Evolutionary conservation across 139 green algal genomes (phyloP).

Genomic region (Dunaliella sp.): DNA sequence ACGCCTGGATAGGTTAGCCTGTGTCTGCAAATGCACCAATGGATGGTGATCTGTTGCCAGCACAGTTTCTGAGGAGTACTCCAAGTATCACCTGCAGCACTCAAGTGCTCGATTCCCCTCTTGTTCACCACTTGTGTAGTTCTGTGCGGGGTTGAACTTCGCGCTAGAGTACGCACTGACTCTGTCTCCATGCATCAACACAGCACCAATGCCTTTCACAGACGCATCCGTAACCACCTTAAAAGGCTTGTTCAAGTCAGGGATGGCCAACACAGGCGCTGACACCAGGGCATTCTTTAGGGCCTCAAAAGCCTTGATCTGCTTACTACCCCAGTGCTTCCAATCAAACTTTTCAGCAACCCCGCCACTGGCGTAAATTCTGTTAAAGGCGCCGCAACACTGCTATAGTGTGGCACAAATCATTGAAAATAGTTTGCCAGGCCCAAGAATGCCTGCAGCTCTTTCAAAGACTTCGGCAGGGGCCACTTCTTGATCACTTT

Average conservation of each 20-base stretch:
- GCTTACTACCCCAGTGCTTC: neutral
- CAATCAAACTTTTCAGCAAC: neutral
- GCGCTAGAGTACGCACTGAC: slow-evolving; percentile 35
- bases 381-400: slow-evolving; percentile 38
- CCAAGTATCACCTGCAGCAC: slow-evolving; percentile 40
- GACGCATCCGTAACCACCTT: slow-evolving; percentile 29
- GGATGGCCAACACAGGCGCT: slow-evolving; percentile 28
- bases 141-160: slow-evolving; percentile 32
- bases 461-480: slow-evolving; percentile 19
- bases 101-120: slow-evolving; percentile 26
- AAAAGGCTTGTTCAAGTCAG: slow-evolving; percentile 18
- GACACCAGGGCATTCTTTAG: slow-evolving; percentile 2
- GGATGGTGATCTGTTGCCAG: slow-evolving; percentile 48
- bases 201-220: slow-evolving; percentile 16
- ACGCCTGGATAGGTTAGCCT: neutral
- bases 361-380: slow-evolving; percentile 22
- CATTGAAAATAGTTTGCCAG: slow-evolving; percentile 40
- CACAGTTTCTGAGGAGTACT: neutral
- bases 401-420: slow-evolving; percentile 43
- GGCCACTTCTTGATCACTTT: slow-evolving; percentile 36
- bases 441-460: slow-evolving; percentile 46
- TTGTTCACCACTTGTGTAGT: slow-evolving; percentile 42
- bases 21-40: slow-evolving; percentile 28
- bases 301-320: neutral
- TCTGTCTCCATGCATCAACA: slow-evolving; percentile 29